Percentiles rank a stretch among this genome's conserved stretches.
These are phyloP conservation scores for Botryotinia calthae DNA, from an alignment of 2,329 filamentous ascomycete genomes.

Conservation along the genomic window DNA sequence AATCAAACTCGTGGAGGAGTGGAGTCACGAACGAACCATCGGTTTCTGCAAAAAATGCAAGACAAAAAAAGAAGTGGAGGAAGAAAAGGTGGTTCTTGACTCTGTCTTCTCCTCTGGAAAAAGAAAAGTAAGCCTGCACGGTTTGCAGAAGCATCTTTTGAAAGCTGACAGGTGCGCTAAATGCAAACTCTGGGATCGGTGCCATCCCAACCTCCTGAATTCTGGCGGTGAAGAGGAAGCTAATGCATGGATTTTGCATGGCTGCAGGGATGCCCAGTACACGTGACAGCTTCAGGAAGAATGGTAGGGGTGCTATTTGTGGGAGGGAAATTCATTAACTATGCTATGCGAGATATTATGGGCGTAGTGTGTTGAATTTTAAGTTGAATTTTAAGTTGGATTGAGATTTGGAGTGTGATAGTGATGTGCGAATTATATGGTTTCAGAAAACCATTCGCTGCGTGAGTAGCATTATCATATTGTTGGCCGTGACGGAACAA, in stretches of 20 bases:
- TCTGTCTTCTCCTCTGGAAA: background rate
- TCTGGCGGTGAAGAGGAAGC: slow-evolving; percentile 19
- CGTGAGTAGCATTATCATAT: background rate
- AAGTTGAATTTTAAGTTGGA: background rate
- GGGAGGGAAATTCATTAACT: background rate
- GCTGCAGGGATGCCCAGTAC: background rate
- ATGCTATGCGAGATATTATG: background rate
- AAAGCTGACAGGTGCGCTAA: background rate
- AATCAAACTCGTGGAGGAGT: background rate
- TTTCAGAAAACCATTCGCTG: background rate
- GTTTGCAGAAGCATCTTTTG: background rate
- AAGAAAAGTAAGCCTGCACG: slow-evolving; percentile 4
- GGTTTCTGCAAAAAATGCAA: slow-evolving; percentile 13
- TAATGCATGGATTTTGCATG: slow-evolving; percentile 1
- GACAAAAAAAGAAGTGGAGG: slow-evolving; percentile 15
- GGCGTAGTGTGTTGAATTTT: background rate
- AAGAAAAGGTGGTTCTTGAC: background rate
- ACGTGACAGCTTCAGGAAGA: background rate
- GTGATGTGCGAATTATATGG: background rate
- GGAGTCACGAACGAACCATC: background rate
- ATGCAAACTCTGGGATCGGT: slow-evolving; percentile 6
- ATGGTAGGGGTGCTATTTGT: background rate
- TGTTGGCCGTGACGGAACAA: background rate
- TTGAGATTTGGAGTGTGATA: background rate
- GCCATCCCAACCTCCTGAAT: slow-evolving; percentile 16